Evolutionary conservation across 805 yeast genomes (phyloP).

Genomic region (Suhomyces emberorum): DNA sequence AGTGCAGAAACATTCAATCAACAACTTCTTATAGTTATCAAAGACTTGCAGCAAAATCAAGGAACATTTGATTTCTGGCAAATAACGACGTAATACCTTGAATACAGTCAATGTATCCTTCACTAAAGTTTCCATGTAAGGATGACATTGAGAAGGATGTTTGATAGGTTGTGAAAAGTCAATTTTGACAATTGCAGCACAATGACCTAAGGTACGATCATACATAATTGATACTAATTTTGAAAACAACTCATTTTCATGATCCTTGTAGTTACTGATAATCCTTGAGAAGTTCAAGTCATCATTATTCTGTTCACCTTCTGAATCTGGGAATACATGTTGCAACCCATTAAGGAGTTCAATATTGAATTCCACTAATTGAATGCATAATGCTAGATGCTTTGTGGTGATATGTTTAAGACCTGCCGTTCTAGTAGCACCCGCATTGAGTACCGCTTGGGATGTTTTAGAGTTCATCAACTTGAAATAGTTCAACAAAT

Average conservation of each 20-base stretch:
- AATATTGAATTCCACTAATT: slow-evolving; percentile 48
- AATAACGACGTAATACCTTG: slow-evolving; percentile 54
- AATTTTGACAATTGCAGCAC: slow-evolving; percentile 42
- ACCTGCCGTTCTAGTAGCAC: slow-evolving; percentile 73
- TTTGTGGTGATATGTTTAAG: slow-evolving; percentile 70
- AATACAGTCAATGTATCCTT: slow-evolving; percentile 66
- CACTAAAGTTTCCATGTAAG: slow-evolving; percentile 62
- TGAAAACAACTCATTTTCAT: slow-evolving; percentile 57
- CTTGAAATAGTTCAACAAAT: slow-evolving; percentile 43
- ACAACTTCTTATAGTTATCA: slow-evolving; percentile 53
- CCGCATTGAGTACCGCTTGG: slow-evolving; percentile 66
- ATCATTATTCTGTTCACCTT: slow-evolving; percentile 13
- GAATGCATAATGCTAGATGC: slow-evolving; percentile 65
- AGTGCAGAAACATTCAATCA: slow-evolving; percentile 51
- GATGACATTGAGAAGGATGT: slow-evolving; percentile 49
- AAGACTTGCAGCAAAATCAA: slow-evolving; percentile 48
- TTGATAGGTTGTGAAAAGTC: slow-evolving; percentile 48
- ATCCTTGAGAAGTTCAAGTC: slow-evolving; percentile 29
- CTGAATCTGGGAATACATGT: slow-evolving; percentile 8
- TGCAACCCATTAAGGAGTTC: slow-evolving; percentile 37
- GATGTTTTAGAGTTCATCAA: slow-evolving; percentile 52
- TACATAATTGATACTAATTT: slow-evolving; percentile 70
- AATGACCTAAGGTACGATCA: slow-evolving; percentile 55
- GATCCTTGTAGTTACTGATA: slow-evolving; percentile 48
- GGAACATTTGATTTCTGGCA: slow-evolving; percentile 49